phyloP scores from a whole-genome alignment of 495 filamentous ascomycete species.

The Recurvomyces mirabilis region DNA sequence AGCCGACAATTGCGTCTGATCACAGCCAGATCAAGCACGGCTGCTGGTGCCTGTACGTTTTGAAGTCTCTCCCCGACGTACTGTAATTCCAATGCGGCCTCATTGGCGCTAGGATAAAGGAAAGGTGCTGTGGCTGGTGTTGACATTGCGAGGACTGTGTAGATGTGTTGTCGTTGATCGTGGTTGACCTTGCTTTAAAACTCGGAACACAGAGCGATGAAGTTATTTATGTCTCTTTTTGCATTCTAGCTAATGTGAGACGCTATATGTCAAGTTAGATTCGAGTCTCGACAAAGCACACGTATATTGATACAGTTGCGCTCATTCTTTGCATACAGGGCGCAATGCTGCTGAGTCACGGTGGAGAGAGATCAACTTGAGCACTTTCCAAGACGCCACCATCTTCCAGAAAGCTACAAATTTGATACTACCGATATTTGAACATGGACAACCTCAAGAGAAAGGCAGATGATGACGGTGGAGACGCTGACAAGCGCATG shows the following conservation, averaged over 20 bases:
- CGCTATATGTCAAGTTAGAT: too few relatives aligned
- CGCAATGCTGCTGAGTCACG: too few relatives aligned
- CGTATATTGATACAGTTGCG: too few relatives aligned
- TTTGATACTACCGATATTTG: too few relatives aligned
- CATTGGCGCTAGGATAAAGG: slow-evolving; percentile 25
- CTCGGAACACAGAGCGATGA: too few relatives aligned
- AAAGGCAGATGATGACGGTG: slow-evolving; percentile 7
- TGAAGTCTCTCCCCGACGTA: slow-evolving; percentile 54
- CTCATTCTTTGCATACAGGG: too few relatives aligned
- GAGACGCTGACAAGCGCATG: slow-evolving; percentile 3
- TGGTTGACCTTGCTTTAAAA: not conserved
- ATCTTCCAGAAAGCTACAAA: too few relatives aligned
- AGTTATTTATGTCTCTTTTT: too few relatives aligned
- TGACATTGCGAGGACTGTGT: not conserved
- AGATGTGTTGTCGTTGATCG: not conserved
- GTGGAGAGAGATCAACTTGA: too few relatives aligned
- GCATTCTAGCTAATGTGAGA: too few relatives aligned
- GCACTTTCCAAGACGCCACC: too few relatives aligned
- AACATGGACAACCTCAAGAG: slow-evolving; percentile 15
- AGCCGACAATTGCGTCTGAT: slow-evolving; percentile 56
- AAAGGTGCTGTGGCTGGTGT: slow-evolving; percentile 7
- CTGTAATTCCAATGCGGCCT: slow-evolving; percentile 23
- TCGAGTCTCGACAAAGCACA: too few relatives aligned
- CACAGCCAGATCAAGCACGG: slow-evolving; percentile 58
- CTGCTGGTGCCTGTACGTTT: slow-evolving; percentile 54